Conservation (phyloP, 2,329 filamentous ascomycete genomes). For the Orbilia oligospora region DNA sequence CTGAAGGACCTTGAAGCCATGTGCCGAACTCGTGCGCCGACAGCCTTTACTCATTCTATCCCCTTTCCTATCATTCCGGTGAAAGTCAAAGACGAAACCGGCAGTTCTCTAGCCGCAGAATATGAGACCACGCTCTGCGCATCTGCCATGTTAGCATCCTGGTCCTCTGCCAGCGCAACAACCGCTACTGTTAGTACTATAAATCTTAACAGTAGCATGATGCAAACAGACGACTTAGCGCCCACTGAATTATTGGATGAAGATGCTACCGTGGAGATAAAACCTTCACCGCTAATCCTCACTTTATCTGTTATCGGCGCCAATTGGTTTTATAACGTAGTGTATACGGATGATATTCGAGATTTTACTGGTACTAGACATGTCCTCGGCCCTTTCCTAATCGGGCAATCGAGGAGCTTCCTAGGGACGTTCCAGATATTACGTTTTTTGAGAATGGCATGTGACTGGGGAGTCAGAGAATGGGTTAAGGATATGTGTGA, state of each 20-base stretch:
- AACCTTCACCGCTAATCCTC: constrained; percentile 48
- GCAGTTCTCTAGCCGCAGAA: constrained; percentile 56
- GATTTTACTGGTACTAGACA: constrained; percentile 57
- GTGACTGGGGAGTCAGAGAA: constrained; percentile 56
- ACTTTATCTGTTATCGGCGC: constrained; percentile 56
- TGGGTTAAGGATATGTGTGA: constrained; percentile 60
- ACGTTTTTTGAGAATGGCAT: constrained; percentile 57
- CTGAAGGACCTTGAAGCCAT: constrained; percentile 54
- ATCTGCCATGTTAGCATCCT: constrained; percentile 55
- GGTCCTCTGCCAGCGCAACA: constrained; percentile 54
- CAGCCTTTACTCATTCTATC: constrained; percentile 54
- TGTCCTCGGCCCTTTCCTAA: constrained; percentile 50
- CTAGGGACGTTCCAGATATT: constrained; percentile 54
- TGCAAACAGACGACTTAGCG: constrained; percentile 51
- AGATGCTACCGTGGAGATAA: constrained; percentile 38
- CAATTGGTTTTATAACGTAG: constrained; percentile 60
- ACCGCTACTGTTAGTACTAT: constrained; percentile 14
- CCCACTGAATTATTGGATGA: constrained; percentile 47
- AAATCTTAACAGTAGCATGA: constrained; percentile 50
- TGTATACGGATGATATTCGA: constrained; percentile 55
- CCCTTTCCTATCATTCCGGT: constrained; percentile 54
- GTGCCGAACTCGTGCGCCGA: constrained; percentile 51
- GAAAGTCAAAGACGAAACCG: constrained; percentile 56
- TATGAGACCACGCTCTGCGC: constrained; percentile 59
- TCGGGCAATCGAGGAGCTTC: constrained; percentile 50